Evolutionary conservation across 169 alveolate genomes (phyloP).

Genomic region (Eimeria maxima): DNA sequence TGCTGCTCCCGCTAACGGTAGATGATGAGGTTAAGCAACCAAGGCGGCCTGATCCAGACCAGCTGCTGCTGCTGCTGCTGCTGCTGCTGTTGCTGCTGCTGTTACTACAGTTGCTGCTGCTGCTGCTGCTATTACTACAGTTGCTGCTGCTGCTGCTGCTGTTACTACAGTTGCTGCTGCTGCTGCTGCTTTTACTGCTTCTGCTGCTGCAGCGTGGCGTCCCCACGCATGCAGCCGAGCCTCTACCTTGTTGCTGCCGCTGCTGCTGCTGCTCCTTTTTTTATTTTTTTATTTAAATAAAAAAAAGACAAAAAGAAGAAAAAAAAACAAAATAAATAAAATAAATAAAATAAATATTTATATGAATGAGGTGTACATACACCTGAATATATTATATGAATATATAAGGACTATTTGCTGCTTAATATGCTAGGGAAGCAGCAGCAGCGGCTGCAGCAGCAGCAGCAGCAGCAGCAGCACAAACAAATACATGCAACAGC

Average conservation of each 20-base stretch:
- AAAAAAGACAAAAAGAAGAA: no score
- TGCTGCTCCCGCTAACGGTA: not conserved
- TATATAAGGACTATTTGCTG: not conserved
- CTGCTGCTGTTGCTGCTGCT: not conserved
- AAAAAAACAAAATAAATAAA: no score
- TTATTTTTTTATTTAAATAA: no score
- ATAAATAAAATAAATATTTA: no score
- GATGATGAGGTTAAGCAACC: no score
- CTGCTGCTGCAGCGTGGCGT: no score
- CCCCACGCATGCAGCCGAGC: no score
- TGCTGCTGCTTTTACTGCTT: not conserved
- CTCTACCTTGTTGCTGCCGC: not conserved
- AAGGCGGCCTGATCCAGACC: not conserved
- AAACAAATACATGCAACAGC: no score
- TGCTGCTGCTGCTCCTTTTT: not conserved
- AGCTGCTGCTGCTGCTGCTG: not conserved
- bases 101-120: not conserved
- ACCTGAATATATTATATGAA: not conserved
- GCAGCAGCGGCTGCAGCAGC: not conserved
- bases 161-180: not conserved
- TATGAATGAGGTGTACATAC: not conserved
- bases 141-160: constrained; percentile 18
- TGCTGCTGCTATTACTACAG: not conserved
- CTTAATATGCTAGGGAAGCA: not conserved
- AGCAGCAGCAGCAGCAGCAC: not conserved